Evolutionary conservation across 768 basidiomycete genomes (phyloP).

Genomic region (Vararia minispora): DNA sequence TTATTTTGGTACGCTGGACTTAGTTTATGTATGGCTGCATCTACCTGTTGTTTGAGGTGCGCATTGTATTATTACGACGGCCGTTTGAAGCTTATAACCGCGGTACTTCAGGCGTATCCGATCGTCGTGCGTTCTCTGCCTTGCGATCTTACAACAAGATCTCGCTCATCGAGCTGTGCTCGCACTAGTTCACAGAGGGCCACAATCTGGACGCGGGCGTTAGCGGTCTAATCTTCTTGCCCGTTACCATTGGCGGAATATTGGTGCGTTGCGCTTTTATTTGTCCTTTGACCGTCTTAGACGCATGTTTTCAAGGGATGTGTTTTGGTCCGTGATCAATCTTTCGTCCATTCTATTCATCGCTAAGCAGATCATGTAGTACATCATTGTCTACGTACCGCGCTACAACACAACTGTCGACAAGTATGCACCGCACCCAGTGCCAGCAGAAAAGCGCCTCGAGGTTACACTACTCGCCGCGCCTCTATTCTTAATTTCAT

Average conservation of each 20-base stretch:
- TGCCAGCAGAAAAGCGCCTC: constrained; percentile 51
- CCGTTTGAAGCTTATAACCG: too few species aligned
- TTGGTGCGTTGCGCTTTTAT: constrained; percentile 14
- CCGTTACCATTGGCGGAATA: constrained; percentile 17
- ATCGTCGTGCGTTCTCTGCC: too few species aligned
- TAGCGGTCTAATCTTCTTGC: constrained; percentile 20
- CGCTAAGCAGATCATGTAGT: constrained; percentile 4
- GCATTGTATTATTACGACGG: too few species aligned
- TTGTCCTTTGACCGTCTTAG: not conserved
- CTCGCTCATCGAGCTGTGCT: constrained; percentile 18
- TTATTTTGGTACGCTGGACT: constrained; percentile 1
- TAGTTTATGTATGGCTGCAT: constrained; percentile 57
- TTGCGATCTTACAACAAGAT: constrained; percentile 14
- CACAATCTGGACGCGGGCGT: too few species aligned
- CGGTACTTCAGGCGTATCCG: too few species aligned
- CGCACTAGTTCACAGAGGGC: too few species aligned
- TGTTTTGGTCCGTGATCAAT: too few species aligned
- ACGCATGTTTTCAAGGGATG: too few species aligned
- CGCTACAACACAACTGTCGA: constrained; percentile 32
- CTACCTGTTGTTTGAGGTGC: constrained; percentile 49
- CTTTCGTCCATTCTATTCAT: too few species aligned
- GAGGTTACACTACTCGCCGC: constrained; percentile 37
- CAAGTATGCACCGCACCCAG: constrained; percentile 36
- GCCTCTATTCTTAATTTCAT: constrained; percentile 38
- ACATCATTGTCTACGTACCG: constrained; percentile 48